Conservation (phyloP, 2,329 filamentous ascomycete genomes). For the Arachnomyces sp. region DNA sequence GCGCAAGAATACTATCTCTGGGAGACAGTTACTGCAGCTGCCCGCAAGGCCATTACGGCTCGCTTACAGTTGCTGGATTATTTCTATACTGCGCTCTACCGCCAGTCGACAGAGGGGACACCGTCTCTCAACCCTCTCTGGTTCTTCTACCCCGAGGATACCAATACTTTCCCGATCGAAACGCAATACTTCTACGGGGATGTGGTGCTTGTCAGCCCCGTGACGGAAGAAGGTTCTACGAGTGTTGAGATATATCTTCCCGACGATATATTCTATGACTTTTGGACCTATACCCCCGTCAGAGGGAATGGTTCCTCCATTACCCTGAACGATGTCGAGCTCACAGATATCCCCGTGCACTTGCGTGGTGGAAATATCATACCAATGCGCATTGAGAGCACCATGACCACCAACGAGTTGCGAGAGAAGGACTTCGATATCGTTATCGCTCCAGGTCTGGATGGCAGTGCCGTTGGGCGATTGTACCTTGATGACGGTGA, state of each 20-base stretch:
- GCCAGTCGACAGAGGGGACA: conserved; percentile 53
- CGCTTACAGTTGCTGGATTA: conserved; percentile 73
- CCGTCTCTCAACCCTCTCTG: conserved; percentile 64
- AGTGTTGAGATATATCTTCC: conserved; percentile 51
- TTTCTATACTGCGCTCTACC: conserved; percentile 64
- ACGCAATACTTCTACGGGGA: conserved; percentile 55
- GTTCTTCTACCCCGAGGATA: conserved; percentile 59
- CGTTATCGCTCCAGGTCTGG: conserved; percentile 56
- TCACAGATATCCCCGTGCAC: conserved; percentile 54
- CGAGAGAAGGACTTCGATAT: conserved; percentile 61
- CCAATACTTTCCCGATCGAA: conserved; percentile 45
- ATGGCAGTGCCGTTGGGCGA: conserved; percentile 58
- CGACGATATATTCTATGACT: conserved; percentile 54
- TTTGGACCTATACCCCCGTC: conserved; percentile 44
- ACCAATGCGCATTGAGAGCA: conserved; percentile 46
- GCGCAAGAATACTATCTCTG: not conserved
- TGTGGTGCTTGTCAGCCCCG: conserved; percentile 50
- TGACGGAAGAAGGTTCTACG: conserved; percentile 46
- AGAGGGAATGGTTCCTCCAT: conserved; percentile 39
- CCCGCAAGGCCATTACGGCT: conserved; percentile 60
- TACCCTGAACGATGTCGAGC: conserved; percentile 39
- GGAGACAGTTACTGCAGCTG: conserved; percentile 53
- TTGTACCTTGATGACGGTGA: conserved; percentile 76
- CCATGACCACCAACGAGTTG: conserved; percentile 55
- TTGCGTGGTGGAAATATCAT: conserved; percentile 55